Conservation (phyloP, 2,329 filamentous ascomycete genomes). For the Talaromyces atroroseus region DNA sequence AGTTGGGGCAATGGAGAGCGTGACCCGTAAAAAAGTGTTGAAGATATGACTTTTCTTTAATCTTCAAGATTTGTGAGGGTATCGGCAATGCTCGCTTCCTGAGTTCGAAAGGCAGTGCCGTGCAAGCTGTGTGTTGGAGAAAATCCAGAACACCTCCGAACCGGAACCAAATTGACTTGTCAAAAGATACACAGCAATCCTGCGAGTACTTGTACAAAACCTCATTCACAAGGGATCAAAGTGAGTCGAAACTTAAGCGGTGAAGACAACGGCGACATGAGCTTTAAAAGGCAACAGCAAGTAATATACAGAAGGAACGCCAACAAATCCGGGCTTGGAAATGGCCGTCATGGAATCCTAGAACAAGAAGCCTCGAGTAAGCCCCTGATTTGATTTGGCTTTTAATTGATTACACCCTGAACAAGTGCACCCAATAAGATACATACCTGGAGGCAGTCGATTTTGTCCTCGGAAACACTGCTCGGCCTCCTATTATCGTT, state of each 20-base stretch:
- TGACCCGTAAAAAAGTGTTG: neutral
- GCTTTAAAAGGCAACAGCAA: conserved; percentile 3
- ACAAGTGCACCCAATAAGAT: conserved; percentile 10
- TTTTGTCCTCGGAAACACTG: neutral
- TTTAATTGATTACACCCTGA: conserved; percentile 1
- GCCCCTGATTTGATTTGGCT: neutral
- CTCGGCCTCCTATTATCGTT: neutral
- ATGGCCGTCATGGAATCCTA: conserved; percentile 14
- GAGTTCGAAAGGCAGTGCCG: neutral
- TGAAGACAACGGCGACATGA: conserved; percentile 1
- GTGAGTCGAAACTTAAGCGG: neutral
- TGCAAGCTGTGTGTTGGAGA: neutral
- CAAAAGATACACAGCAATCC: neutral
- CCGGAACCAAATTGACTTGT: neutral
- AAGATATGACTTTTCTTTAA: neutral
- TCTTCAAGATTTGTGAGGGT: neutral
- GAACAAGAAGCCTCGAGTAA: conserved; percentile 9
- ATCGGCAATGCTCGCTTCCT: neutral
- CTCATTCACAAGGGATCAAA: conserved; percentile 1
- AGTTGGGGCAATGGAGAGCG: neutral
- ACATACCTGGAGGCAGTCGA: conserved; percentile 10
- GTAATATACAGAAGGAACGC: conserved; percentile 13
- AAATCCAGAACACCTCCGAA: neutral
- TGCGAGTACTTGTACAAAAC: conserved; percentile 1
- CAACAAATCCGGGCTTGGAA: conserved; percentile 7